These are phyloP conservation scores for Boechera stricta DNA, from an alignment of 345 rosid species.

Conservation along the genomic window DNA sequence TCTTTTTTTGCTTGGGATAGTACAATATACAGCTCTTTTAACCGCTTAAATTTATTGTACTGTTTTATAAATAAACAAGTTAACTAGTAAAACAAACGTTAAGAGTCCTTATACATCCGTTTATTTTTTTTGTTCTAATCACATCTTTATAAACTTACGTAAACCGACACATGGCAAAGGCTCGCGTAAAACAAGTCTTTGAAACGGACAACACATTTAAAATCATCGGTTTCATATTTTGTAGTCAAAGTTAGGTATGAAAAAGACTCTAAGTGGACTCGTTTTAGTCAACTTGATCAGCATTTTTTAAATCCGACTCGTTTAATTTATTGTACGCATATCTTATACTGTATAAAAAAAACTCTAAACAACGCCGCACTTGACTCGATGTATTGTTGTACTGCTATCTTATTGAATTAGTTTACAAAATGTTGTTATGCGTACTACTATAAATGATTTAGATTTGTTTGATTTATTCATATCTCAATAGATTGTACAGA, in stretches of 20 bases:
- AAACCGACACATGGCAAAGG: conserved; percentile 4
- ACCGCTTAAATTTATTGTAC: too few species aligned
- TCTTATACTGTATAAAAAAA: neutral
- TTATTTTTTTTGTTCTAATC: neutral
- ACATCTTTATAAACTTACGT: neutral
- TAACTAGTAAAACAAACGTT: neutral
- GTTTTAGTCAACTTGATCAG: conserved; percentile 37
- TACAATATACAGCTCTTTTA: too few species aligned
- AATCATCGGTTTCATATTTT: conserved; percentile 37
- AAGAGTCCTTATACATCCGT: conserved; percentile 1
- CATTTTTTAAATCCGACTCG: neutral
- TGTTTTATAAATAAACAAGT: neutral
- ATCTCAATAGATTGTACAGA: neutral
- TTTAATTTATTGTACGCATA: neutral
- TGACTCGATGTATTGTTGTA: conserved; percentile 6
- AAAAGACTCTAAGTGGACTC: conserved; percentile 14
- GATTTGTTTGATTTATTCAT: neutral
- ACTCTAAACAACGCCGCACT: conserved; percentile 19
- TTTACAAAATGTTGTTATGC: neutral
- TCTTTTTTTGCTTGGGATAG: too few species aligned
- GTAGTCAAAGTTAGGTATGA: conserved; percentile 44
- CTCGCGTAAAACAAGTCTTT: conserved; percentile 5
- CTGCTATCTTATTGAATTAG: neutral
- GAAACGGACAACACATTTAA: conserved; percentile 27
- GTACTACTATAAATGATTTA: neutral